A percentile compares a stretch with the other conserved stretches of the same genome.
Conservation (phyloP, 2,329 filamentous ascomycete species). For the Simplicillium aogashimaense region DNA sequence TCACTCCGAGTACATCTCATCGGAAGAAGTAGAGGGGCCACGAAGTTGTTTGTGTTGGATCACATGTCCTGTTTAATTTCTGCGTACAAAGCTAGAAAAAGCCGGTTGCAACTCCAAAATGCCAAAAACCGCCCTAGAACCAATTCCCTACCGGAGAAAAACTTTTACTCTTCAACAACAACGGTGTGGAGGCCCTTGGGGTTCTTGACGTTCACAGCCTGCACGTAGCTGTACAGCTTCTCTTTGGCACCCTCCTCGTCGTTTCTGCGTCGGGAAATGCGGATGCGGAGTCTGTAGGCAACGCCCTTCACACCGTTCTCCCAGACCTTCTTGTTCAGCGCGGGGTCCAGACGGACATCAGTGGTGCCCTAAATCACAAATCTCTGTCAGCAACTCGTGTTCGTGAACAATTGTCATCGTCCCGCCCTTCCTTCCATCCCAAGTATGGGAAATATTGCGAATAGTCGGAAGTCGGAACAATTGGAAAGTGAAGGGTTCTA, state of each 20-base stretch:
- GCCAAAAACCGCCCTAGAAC: conserved; percentile 15
- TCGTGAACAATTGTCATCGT: too few species aligned
- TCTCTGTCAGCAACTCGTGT: conserved; percentile 4
- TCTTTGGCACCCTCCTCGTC: conserved; percentile 99
- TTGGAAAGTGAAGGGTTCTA: conserved; percentile 5
- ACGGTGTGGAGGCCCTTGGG: conserved; percentile 94
- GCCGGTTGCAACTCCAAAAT: conserved; percentile 36
- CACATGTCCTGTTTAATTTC: conserved; percentile 14
- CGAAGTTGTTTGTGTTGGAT: conserved; percentile 3
- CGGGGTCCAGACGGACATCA: conserved; percentile 96
- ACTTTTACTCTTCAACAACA: conserved; percentile 64
- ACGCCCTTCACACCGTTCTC: conserved; percentile 98
- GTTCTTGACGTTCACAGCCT: conserved; percentile 99
- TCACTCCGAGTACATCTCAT: too few species aligned
- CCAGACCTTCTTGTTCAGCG: conserved; percentile 99
- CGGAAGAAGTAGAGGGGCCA: background rate
- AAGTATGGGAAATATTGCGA: background rate
- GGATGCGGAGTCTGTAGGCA: conserved; percentile 91
- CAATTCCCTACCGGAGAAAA: conserved; percentile 26
- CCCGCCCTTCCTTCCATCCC: too few species aligned
- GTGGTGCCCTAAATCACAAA: conserved; percentile 63
- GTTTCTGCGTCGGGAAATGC: conserved; percentile 99
- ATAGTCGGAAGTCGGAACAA: background rate
- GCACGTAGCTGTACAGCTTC: conserved; percentile 99
- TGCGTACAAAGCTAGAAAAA: conserved; percentile 33